A percentile compares a stretch with the other conserved stretches of the same genome.
phyloP scores from a whole-genome alignment of 352 stramenopile species.

The Phytophthora quininea region DNA sequence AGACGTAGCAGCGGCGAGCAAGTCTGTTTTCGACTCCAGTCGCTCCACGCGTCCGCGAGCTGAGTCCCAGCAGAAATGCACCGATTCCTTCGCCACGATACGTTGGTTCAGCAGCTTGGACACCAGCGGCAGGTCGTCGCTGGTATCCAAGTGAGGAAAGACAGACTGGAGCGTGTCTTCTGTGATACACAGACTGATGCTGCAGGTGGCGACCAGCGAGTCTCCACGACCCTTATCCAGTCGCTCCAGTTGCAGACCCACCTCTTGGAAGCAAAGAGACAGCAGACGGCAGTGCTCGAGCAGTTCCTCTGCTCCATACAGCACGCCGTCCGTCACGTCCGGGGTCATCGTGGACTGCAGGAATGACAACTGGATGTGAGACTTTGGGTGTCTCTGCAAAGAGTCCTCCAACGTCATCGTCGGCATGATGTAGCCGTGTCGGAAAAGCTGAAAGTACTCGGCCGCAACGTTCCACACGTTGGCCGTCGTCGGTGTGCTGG shows the following conservation, averaged over 20 bases:
- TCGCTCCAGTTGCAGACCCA: not conserved
- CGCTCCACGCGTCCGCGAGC: not conserved
- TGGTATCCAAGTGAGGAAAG: not conserved
- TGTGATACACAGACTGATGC: not conserved
- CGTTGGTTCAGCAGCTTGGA: no score
- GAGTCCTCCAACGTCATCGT: not conserved
- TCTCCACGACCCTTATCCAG: not conserved
- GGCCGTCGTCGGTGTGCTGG: not conserved
- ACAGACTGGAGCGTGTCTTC: not conserved
- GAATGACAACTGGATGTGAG: not conserved
- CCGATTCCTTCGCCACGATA: no score
- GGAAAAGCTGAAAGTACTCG: not conserved
- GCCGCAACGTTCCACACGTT: slow-evolving; percentile 5
- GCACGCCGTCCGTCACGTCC: not conserved
- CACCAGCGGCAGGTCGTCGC: not conserved
- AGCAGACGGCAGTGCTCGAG: not conserved
- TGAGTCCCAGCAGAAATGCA: not conserved
- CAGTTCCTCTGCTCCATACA: not conserved
- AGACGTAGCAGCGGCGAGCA: slow-evolving; percentile 10
- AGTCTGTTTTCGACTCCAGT: not conserved
- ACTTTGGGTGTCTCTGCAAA: not conserved
- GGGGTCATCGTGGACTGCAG: not conserved
- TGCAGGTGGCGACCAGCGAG: not conserved
- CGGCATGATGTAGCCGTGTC: not conserved
- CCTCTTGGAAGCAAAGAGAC: not conserved